These are phyloP conservation scores for Astragalus membranaceus DNA, from an alignment of 306 rosid species.

Conservation along the genomic window DNA sequence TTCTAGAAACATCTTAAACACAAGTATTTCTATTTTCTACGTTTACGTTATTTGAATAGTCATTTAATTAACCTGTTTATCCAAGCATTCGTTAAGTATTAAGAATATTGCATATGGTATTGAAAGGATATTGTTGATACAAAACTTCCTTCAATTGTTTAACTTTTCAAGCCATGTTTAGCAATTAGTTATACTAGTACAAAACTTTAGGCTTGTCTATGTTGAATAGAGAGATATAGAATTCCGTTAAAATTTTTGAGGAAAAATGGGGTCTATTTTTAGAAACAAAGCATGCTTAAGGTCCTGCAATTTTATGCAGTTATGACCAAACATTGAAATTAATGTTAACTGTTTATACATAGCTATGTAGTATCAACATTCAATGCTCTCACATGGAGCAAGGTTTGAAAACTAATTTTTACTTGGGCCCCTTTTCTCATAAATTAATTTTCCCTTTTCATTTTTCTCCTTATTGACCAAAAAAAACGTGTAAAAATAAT, in stretches of 20 bases:
- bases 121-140: background rate
- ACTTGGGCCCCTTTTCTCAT: background rate
- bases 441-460: background rate
- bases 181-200: background rate
- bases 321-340: conserved; percentile 11
- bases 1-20: background rate
- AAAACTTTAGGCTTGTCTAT: background rate
- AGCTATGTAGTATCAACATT: background rate
- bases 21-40: no score
- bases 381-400: conserved; percentile 14
- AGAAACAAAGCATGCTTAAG: background rate
- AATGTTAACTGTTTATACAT: conserved; percentile 2
- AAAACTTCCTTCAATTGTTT: no score
- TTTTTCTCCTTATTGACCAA: background rate
- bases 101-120: background rate
- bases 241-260: background rate
- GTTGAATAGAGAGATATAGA: background rate
- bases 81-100: background rate
- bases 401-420: background rate
- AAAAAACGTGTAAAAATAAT: background rate
- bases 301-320: background rate
- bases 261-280: background rate
- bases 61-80: background rate
- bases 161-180: background rate
- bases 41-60: background rate